phyloP scores from a whole-genome alignment of 345 rosid species.

The Citrus mangshanensis region DNA sequence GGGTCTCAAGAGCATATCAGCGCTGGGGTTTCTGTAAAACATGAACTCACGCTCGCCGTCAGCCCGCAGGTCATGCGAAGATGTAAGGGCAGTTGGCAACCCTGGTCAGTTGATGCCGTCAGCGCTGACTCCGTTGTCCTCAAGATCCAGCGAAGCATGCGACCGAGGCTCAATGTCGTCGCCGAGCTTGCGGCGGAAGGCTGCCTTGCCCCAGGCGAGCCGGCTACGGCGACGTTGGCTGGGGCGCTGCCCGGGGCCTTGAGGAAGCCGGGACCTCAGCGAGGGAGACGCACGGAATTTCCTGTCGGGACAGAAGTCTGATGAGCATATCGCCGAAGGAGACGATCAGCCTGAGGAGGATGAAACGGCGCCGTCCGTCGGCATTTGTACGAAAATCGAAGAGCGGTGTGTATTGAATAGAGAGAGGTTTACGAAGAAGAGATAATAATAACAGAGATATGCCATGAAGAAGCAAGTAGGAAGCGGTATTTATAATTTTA shows the following conservation, averaged over 20 bases:
- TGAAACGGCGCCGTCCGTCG: slow-evolving; percentile 29
- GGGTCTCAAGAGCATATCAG: slow-evolving; percentile 86
- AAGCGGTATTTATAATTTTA: background rate
- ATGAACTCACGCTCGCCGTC: slow-evolving; percentile 98
- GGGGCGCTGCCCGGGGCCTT: slow-evolving; percentile 99
- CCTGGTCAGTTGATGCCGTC: slow-evolving; percentile 84
- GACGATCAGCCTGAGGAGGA: slow-evolving; percentile 53
- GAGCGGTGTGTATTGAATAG: background rate
- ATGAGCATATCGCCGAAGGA: slow-evolving; percentile 98
- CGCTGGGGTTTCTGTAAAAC: slow-evolving; percentile 95
- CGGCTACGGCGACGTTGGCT: slow-evolving; percentile 92
- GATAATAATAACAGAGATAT: too few relatives aligned
- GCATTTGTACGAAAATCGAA: slow-evolving; percentile 13
- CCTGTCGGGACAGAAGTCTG: slow-evolving; percentile 95
- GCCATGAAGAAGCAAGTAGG: background rate
- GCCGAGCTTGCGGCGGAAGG: slow-evolving; percentile 90
- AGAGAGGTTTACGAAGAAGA: background rate
- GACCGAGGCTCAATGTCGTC: slow-evolving; percentile 94
- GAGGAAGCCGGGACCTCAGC: slow-evolving; percentile 93
- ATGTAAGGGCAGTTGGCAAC: slow-evolving; percentile 95
- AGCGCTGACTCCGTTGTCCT: slow-evolving; percentile 64
- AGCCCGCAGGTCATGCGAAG: slow-evolving; percentile 92
- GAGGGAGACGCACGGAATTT: slow-evolving; percentile 88
- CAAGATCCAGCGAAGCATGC: slow-evolving; percentile 94
- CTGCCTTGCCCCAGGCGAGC: slow-evolving; percentile 72